Percentiles rank a stretch among this genome's conserved stretches.
Conservation (phyloP, 768 basidiomycete genomes). For the Boletus reticulatus region DNA sequence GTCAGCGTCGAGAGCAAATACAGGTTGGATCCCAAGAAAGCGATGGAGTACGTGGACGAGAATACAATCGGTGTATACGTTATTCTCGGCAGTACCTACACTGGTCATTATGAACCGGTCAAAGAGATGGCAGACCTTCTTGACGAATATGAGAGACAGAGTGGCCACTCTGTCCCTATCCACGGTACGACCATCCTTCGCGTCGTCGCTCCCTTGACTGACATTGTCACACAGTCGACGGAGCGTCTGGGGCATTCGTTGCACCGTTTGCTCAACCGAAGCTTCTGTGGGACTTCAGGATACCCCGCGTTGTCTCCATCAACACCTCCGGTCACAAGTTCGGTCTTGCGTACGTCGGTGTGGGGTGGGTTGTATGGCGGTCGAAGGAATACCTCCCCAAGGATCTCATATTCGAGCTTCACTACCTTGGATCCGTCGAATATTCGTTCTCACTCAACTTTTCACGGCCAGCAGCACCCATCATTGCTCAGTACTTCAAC, state of each 20-base stretch:
- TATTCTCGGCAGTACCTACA: constrained; percentile 56
- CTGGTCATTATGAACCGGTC: constrained; percentile 74
- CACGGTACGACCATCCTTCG: constrained; percentile 31
- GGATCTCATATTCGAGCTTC: constrained; percentile 65
- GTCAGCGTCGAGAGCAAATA: constrained; percentile 69
- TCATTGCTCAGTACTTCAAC: constrained; percentile 63
- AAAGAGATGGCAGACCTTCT: constrained; percentile 79
- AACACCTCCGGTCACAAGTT: constrained; percentile 65
- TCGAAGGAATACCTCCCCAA: constrained; percentile 56
- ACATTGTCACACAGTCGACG: constrained; percentile 41
- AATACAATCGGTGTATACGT: constrained; percentile 71
- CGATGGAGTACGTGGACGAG: constrained; percentile 66
- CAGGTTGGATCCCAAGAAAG: constrained; percentile 68
- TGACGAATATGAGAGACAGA: constrained; percentile 50
- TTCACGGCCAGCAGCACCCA: constrained; percentile 59
- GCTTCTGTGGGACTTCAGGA: constrained; percentile 57
- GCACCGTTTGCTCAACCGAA: constrained; percentile 60
- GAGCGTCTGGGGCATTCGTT: constrained; percentile 59
- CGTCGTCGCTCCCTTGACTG: constrained; percentile 13
- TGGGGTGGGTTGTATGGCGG: constrained; percentile 69
- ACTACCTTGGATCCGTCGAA: constrained; percentile 56
- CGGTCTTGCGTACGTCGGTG: constrained; percentile 52
- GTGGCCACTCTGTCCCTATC: constrained; percentile 44
- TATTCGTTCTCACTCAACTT: constrained; percentile 73
- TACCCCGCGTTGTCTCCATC: constrained; percentile 58